Base-by-base conservation (phyloP, 2,329 filamentous ascomycete species). In the Ceratocystis variospora region DNA sequence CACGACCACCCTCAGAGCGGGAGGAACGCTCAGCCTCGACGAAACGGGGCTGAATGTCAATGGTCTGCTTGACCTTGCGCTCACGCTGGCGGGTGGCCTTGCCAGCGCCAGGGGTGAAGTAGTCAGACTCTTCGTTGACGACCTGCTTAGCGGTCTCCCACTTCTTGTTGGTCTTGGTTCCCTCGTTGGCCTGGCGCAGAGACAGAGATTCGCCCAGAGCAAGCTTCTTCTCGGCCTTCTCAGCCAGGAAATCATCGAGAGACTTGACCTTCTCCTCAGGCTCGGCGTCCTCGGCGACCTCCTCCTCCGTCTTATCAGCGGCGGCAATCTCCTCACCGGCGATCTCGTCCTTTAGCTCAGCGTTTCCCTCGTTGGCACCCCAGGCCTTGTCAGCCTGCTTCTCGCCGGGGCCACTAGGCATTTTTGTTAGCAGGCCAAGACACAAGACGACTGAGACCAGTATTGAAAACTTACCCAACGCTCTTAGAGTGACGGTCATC, bases 141-240 rank as follows among this genome's bases (percentile, higher is more conserved):
- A 88, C 79, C 68, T 82, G 75, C 81, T 92, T 95, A 76, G 90
- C 91, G 73, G 83, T 81, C 73, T 88, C 89, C 89, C 92, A 96
- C 84, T 96, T 94, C 85, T 94, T 93, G 82, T 91, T 86, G 73
- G 80, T 75, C 81, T 90, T 90, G 81, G 81, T 83, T 74, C 92
- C 92, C 81, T 96, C 92, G 82, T 97, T 96, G 77, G 93, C 80
- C 81, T 91, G 86, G 80, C 94, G 93, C 74, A 90, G 82, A 73
- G 89, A 83, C 73, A 87, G 82, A 65, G 71, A 72, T 72, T 79
- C 77, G 72, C 83, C 83, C 70, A 93, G 83, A 71, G 84, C 83
- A 70, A 84, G 79, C 80, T 90, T 92, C 84, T 92, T 93, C 80
- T 84, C 82, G 68, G 81, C 81, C 72, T 76, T 78, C 77, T 85